Percentiles rank a stretch among this genome's conserved stretches.
These are phyloP conservation scores for Rhizopogon parksii DNA, from an alignment of 1,284 basidiomycete genomes.

Conservation along the genomic window DNA sequence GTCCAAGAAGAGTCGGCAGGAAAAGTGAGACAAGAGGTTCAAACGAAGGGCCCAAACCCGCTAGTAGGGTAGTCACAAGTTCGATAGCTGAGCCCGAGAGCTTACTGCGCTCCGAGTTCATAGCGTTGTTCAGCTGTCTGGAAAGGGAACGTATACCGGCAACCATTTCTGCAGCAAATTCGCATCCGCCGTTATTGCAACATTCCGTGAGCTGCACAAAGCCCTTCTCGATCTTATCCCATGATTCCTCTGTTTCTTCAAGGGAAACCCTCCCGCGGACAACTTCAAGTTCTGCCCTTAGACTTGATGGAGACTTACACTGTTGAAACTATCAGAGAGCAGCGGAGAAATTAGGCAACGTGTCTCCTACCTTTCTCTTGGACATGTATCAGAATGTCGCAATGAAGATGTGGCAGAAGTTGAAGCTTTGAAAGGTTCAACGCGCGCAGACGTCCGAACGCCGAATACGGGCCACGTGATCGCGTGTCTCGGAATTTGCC, in stretches of 20 bases:
- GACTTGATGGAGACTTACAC: slow-evolving; percentile 30
- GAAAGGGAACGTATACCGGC: slow-evolving; percentile 47
- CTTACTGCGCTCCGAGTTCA: slow-evolving; percentile 72
- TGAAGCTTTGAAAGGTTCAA: neutral
- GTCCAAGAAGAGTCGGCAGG: slow-evolving; percentile 58
- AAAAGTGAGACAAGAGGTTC: slow-evolving; percentile 64
- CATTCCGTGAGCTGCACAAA: slow-evolving; percentile 48
- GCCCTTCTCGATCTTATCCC: slow-evolving; percentile 66
- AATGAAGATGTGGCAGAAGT: neutral
- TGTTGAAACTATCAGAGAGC: slow-evolving; percentile 10
- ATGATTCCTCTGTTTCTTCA: slow-evolving; percentile 77
- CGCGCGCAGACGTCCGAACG: too few relatives aligned
- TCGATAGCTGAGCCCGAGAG: slow-evolving; percentile 71
- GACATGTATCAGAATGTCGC: slow-evolving; percentile 17
- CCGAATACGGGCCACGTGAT: slow-evolving; percentile 18
- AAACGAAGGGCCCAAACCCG: slow-evolving; percentile 55
- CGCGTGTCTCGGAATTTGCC: slow-evolving; percentile 17
- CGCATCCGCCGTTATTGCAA: slow-evolving; percentile 51
- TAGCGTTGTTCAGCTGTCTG: slow-evolving; percentile 51
- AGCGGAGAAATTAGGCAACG: fast-evolving
- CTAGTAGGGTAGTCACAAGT: slow-evolving; percentile 48
- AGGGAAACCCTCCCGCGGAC: slow-evolving; percentile 41
- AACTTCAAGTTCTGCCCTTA: slow-evolving; percentile 37
- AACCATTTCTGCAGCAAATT: slow-evolving; percentile 51
- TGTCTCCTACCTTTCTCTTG: slow-evolving; percentile 22